Percentiles rank a stretch among this genome's conserved stretches.
Evolutionary conservation across 371 early-diverging fungal species (phyloP).

Genomic region (Fennellomyces sp.): DNA sequence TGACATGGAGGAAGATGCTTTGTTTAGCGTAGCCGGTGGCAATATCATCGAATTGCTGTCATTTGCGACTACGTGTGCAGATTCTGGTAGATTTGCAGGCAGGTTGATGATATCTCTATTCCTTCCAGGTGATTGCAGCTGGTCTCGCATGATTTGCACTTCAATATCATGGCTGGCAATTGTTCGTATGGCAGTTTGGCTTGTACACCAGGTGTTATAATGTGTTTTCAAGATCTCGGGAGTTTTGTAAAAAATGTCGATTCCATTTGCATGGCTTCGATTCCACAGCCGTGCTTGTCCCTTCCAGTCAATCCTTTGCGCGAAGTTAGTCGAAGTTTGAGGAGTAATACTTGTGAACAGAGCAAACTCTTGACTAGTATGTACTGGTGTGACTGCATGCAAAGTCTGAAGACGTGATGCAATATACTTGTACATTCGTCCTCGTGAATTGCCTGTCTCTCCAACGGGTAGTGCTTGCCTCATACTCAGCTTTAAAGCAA

Average conservation of each 20-base stretch:
- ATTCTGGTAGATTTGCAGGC: too few relatives aligned
- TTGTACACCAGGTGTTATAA: background rate
- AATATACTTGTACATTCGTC: background rate
- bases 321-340: background rate
- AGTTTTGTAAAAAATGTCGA: background rate
- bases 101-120: too few relatives aligned
- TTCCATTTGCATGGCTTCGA: background rate
- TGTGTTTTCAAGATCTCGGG: background rate
- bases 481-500: background rate
- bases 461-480: background rate
- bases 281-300: background rate
- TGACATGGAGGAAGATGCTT: too few relatives aligned
- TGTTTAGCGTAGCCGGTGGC: too few relatives aligned
- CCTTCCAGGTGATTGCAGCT: too few relatives aligned
- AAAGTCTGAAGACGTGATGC: background rate
- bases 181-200: background rate
- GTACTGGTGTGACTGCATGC: background rate
- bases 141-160: too few relatives aligned
- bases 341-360: background rate
- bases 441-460: background rate
- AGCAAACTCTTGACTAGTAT: background rate
- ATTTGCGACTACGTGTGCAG: too few relatives aligned
- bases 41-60: too few relatives aligned
- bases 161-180: too few relatives aligned
- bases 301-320: background rate